Base-by-base conservation (phyloP, 2,329 filamentous ascomycete genomes). In the Fusarium euwallaceae region DNA sequence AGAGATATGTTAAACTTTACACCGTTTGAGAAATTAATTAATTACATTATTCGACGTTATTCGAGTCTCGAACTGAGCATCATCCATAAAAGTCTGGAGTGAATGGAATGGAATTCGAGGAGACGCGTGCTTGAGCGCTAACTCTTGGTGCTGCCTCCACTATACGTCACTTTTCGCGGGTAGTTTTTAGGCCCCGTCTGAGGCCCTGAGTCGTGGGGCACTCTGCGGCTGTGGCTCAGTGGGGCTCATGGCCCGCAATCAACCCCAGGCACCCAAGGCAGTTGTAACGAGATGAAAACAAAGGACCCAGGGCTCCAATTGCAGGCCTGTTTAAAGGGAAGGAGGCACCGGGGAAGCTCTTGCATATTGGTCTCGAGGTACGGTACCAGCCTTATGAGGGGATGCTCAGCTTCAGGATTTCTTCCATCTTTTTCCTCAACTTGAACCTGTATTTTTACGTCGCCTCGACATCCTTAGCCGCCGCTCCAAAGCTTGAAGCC, bases 161-260 rank as follows among this genome's bases (percentile, higher is more conserved):
- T 16, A 34, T 69, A 74, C 64, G 68, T 72, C 71, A 72, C 68
- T 61, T 39, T 20, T 51, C 51, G 51, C 43, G 68, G 68, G 68
- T 61, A 34, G 48, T 58, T 75, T 37, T 45, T 66, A 66, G 62
- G 66, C 41, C 29, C 36, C 24, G 45, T 69, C 55, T 59, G 29
- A 43, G 48, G 36, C 43, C 64, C 58, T 56, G 41, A 48, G 22
- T 27, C 61, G 22, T 62, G 62, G 62, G 71, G 67, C 67, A 43
- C 65, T 59, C 67, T 75, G 71, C 75, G 75, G 76, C 76, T 76
- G 76, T 78, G 76, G 77, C 76, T 70, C 72, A 75, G 76, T 75
- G 70, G 73, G 69, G 56, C 43, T 73, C 74, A 71, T 67, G 67
- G 67, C 75, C 63, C 73, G 53, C 27, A 24, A 27, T 27, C 27